Conservation (phyloP, 352 stramenopile species). For the Pythium oligandrum region DNA sequence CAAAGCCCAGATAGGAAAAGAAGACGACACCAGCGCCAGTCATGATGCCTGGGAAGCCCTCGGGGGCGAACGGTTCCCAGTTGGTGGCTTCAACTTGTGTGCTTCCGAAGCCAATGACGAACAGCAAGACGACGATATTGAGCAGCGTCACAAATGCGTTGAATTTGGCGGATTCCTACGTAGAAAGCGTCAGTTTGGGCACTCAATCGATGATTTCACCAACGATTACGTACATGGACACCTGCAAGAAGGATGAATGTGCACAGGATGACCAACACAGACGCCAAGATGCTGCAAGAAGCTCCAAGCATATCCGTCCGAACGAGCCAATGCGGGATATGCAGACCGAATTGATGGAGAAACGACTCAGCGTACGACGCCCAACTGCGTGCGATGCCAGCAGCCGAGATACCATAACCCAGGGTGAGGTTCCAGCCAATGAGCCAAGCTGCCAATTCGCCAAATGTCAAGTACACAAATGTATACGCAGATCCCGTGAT, state of each 20-base stretch:
- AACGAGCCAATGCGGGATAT: conserved; percentile 64
- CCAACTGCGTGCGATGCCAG: conserved; percentile 89
- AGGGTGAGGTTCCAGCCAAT: conserved; percentile 92
- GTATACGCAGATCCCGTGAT: conserved; percentile 89
- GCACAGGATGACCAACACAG: conserved; percentile 74
- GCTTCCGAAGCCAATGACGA: conserved; percentile 85
- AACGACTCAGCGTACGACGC: conserved; percentile 83
- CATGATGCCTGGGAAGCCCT: conserved; percentile 87
- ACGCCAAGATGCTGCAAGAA: conserved; percentile 74
- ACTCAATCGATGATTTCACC: too few relatives aligned
- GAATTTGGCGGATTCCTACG: conserved; percentile 89
- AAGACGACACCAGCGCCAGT: conserved; percentile 87
- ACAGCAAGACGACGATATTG: conserved; percentile 88
- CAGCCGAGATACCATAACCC: conserved; percentile 89
- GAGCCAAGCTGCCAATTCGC: conserved; percentile 85
- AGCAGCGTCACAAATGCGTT: conserved; percentile 87
- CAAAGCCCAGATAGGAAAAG: conserved; percentile 91
- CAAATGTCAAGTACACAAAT: conserved; percentile 87
- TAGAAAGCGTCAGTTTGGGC: background rate
- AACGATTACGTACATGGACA: conserved; percentile 43
- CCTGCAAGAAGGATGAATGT: conserved; percentile 83
- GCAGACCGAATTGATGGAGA: conserved; percentile 61
- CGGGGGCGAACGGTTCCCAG: conserved; percentile 80
- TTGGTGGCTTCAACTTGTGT: conserved; percentile 71
- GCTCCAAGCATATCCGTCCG: conserved; percentile 42